phyloP scores from a whole-genome alignment of 805 yeast species.

The Zygosaccharomyces rouxii region DNA sequence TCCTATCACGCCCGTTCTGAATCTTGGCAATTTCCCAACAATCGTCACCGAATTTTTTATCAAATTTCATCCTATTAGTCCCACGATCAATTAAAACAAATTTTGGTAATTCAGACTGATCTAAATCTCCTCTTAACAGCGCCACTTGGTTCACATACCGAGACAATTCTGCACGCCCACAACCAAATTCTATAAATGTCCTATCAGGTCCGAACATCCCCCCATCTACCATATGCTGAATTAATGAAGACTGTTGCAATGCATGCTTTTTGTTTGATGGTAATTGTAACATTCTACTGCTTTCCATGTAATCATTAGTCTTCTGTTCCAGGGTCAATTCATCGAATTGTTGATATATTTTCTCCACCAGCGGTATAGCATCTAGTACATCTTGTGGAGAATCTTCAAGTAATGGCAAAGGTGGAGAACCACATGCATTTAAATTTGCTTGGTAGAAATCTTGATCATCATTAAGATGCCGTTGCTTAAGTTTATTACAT shows the following conservation, averaged over 20 bases:
- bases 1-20: conserved; percentile 27
- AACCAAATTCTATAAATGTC: conserved; percentile 74
- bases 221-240: conserved; percentile 53
- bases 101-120: conserved; percentile 21
- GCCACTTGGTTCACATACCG: conserved; percentile 46
- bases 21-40: conserved; percentile 12
- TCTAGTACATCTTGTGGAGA: conserved; percentile 13
- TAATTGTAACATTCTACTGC: conserved; percentile 42
- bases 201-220: conserved; percentile 16
- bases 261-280: conserved; percentile 69
- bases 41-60: conserved; percentile 60
- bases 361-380: conserved; percentile 37
- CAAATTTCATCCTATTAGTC: conserved; percentile 73
- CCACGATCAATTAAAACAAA: conserved; percentile 73
- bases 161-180: conserved; percentile 84
- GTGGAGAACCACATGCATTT: conserved; percentile 34
- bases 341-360: conserved; percentile 36
- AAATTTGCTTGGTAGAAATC: conserved; percentile 49
- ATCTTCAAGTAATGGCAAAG: conserved; percentile 3
- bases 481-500: conserved; percentile 49
- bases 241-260: conserved; percentile 73
- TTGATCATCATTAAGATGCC: conserved; percentile 33
- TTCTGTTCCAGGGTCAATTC: conserved; percentile 27
- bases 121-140: conserved; percentile 17
- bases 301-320: conserved; percentile 31